phyloP scores from a whole-genome alignment of 2,329 filamentous ascomycete genomes.

The Pestalotiopsis fici region DNA sequence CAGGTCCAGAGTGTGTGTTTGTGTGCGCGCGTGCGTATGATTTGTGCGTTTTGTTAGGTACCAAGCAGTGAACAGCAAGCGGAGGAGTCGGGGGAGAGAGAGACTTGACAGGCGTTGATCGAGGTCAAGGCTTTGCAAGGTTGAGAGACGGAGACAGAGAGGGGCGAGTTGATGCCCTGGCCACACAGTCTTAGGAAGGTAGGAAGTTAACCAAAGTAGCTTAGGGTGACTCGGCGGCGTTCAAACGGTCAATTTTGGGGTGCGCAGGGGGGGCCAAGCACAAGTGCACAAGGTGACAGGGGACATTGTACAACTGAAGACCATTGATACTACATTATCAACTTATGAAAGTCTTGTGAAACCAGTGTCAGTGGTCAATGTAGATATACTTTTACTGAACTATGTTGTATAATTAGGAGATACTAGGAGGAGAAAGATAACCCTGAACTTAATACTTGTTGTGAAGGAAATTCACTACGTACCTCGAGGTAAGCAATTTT shows the following conservation, averaged over 20 bases:
- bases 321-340: not conserved
- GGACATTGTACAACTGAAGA: not conserved
- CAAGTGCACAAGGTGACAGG: not conserved
- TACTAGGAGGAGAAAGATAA: no score
- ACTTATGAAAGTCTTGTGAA: no score
- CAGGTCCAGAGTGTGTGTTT: no score
- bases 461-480: no score
- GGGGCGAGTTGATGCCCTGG: not conserved
- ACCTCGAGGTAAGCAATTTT: no score
- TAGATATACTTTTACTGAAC: no score
- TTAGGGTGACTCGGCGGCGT: not conserved
- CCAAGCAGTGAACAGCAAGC: not conserved
- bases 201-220: not conserved
- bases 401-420: no score
- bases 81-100: not conserved
- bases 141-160: not conserved
- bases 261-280: not conserved
- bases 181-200: not conserved
- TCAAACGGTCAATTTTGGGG: not conserved
- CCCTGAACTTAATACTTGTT: no score
- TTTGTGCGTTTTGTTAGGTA: no score
- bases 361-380: no score
- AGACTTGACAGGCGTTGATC: not conserved
- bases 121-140: not conserved
- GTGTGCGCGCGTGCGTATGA: no score